These are phyloP conservation scores for Xanthoceras sorbifolium DNA, from an alignment of 345 rosid genomes.

Conservation along the genomic window DNA sequence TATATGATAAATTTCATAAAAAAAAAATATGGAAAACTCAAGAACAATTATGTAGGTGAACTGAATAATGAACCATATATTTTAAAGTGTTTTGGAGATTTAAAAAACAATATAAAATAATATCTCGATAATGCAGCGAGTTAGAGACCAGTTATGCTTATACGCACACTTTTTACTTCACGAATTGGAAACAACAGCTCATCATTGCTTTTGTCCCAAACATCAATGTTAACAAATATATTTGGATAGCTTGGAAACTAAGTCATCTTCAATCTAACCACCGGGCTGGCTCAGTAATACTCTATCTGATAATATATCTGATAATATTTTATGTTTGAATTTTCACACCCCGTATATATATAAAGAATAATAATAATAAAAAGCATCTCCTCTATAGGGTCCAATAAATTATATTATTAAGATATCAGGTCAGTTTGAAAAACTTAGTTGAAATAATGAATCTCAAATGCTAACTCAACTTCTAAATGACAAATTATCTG, in stretches of 20 bases:
- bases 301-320: too few species aligned
- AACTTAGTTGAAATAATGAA: neutral
- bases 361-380: too few species aligned
- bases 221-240: neutral
- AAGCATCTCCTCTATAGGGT: neutral
- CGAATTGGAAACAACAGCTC: conserved; percentile 3
- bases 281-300: too few species aligned
- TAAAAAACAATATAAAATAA: neutral
- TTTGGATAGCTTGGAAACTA: neutral
- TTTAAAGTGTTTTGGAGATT: neutral
- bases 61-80: neutral
- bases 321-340: too few species aligned
- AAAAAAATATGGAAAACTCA: neutral
- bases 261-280: too few species aligned
- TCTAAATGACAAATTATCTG: too few species aligned
- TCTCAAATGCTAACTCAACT: too few species aligned
- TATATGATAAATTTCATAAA: neutral
- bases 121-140: neutral
- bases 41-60: neutral
- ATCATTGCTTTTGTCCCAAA: conserved; percentile 7
- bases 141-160: neutral
- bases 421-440: too few species aligned
- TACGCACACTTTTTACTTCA: neutral
- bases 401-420: neutral
- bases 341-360: too few species aligned